Base-by-base conservation (phyloP, 805 yeast genomes). In the Metschnikowia baotianmanensis region DNA sequence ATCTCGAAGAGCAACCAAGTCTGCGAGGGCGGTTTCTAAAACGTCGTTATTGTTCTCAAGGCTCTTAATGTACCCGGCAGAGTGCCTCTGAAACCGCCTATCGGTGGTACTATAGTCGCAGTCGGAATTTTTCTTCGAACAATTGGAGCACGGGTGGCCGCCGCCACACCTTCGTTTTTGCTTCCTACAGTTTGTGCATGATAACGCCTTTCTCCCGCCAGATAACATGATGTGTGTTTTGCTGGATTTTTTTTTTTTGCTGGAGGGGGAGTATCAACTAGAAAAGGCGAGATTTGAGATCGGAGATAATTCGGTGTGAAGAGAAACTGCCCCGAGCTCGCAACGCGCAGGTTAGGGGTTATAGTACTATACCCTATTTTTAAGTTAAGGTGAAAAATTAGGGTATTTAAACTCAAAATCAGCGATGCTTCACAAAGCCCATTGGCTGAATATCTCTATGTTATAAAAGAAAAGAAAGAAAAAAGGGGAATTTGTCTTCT, bases 101-200 rank as follows among this genome's bases (percentile, higher is more conserved):
- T 51, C 55, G 23, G 41, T 40, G 28, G 46, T 47, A 26, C 40
- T 47, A 19, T 46, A 51, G 27, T 48, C 51, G 28, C 55, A 51
- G 11, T 20, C 23, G 13, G 40, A 33, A 22, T 42, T 44, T 21
- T 44, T 36, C 30, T 39, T 43, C 15, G 37, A 29, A 21, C 55
- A 51, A 32, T 42, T 49, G 29, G 43, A 34, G 31, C 55, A 51
- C 3, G 55, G 55, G 25, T 40, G 28, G 12, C 40, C 45, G 25
- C 55, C 55, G 36, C 46, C 54, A 27, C 55, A 51, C 35, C 42
- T 46, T 4, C 55, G 48, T 37, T 51, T 51, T 41, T 44, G 44
- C 23, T 43, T 48, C n/a, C 55, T 39, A 40, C 55, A 51, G 43
- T 42, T 48, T 12, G 44, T 25, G 29, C 55, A 51, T 26, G 55